Base-by-base conservation (phyloP, 768 basidiomycete species). In the Fibroporia radiculosa region DNA sequence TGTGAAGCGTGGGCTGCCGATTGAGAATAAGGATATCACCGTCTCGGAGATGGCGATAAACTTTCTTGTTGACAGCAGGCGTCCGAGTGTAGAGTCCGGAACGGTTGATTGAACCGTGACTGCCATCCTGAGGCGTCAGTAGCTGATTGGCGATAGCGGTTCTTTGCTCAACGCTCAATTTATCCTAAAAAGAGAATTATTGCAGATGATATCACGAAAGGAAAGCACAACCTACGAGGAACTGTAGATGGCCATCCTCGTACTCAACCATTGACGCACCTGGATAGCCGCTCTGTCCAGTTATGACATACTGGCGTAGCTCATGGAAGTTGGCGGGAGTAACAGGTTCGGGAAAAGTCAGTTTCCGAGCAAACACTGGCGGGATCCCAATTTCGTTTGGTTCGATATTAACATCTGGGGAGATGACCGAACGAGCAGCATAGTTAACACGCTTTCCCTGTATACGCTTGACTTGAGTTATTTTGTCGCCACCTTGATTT, bases 401-500 rank as follows among this genome's bases (percentile, higher is more conserved):
- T 65, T 99, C 96, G 53, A 99, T 98, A 65, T 98, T 98, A 56
- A 97, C 88, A 60, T 99, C 96, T 10, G 96, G 96, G 14, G 96
- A 99, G 53, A 99, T 99, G 59, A 99, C 96, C n/a, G 96, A 99
- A 51, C 96, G 93, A 18, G 96, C 96, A 32, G 96, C 93, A 62
- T 95, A 96, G 64, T 99, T 98, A 49, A 99, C 96, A 58, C 96
- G 93, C 72, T 99, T 99, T 8, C 96, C 96, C 93, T 97, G 46
- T 24, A 40, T 43, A 37, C 42, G 32, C 36, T 24, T 20, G 40
- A 14, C n/a, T n/a, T n/a, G n/a, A n/a, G n/a, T n/a, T n/a, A n/a
- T n/a, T n/a, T n/a, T n/a, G 16, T 14, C 28, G 24, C 24, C 44
- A 23, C 40, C n/a, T n/a, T n/a, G n/a, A n/a, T n/a, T n/a, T n/a